Percentiles rank a stretch among this genome's conserved stretches.
phyloP scores from a whole-genome alignment of 805 yeast genomes.

The Scheffersomyces spartinae region DNA sequence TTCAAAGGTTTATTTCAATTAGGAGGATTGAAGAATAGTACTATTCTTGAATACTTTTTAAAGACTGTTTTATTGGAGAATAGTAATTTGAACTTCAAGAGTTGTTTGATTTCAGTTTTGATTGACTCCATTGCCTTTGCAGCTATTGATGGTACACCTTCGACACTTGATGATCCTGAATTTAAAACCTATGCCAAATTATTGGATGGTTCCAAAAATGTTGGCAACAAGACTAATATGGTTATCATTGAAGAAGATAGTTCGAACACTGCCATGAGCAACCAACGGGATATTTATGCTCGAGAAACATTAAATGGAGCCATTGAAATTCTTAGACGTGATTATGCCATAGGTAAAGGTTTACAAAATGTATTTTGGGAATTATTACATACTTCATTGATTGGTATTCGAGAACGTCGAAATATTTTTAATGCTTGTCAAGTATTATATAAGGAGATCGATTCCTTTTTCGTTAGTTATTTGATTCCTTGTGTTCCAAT shows the following conservation, averaged over 20 bases:
- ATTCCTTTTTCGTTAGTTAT: constrained; percentile 49
- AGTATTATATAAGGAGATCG: constrained; percentile 51
- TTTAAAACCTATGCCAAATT: constrained; percentile 27
- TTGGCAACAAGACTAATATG: constrained; percentile 24
- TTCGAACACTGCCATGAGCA: constrained; percentile 27
- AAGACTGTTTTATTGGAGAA: constrained; percentile 44
- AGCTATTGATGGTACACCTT: constrained; percentile 52
- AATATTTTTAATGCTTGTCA: constrained; percentile 52
- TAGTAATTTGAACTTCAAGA: constrained; percentile 36
- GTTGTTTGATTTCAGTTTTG: constrained; percentile 36
- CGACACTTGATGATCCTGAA: constrained; percentile 56
- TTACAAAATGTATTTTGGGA: constrained; percentile 57
- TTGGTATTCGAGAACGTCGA: constrained; percentile 50
- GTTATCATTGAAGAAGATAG: constrained; percentile 53
- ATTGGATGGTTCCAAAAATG: constrained; percentile 7
- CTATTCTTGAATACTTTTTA: constrained; percentile 52
- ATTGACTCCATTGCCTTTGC: constrained; percentile 47
- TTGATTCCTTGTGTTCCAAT: constrained; percentile 51
- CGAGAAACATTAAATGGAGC: constrained; percentile 57
- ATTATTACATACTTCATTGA: constrained; percentile 47
- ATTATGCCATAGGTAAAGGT: constrained; percentile 44
- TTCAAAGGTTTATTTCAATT: constrained; percentile 56
- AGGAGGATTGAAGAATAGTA: constrained; percentile 66
- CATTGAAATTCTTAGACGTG: constrained; percentile 50
- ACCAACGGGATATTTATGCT: constrained; percentile 55